A percentile compares a stretch with the other conserved stretches of the same genome.
phyloP scores from a whole-genome alignment of 2,329 filamentous ascomycete genomes.

The Ophiostoma novo-ulmi region DNA sequence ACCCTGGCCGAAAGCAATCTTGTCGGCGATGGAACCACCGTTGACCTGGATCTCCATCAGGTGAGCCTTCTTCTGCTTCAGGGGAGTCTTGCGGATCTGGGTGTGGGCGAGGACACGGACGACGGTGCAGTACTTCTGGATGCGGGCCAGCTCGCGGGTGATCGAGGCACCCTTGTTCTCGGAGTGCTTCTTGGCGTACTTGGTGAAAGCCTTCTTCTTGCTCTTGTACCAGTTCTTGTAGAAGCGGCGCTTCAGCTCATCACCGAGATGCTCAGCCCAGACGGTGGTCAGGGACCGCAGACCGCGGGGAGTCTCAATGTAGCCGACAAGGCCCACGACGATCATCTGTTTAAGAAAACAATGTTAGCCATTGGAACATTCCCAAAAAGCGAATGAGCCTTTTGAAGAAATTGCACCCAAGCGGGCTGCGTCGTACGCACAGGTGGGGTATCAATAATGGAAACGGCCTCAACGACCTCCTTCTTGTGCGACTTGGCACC shows the following conservation, averaged over 20 bases:
- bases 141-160: conserved; percentile 97
- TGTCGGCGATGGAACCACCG: conserved; percentile 90
- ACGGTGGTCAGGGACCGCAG: conserved; percentile 98
- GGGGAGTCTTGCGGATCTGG: conserved; percentile 96
- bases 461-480: conserved; percentile 85
- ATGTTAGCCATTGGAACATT: conserved; percentile 66
- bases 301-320: conserved; percentile 99
- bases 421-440: conserved; percentile 84
- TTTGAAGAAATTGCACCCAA: conserved; percentile 42
- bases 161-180: conserved; percentile 86
- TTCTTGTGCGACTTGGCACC: conserved; percentile 99
- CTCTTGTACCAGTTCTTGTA: conserved; percentile 99
- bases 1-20: conserved; percentile 91
- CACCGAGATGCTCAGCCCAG: conserved; percentile 98
- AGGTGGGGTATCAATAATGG: conserved; percentile 87
- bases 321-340: conserved; percentile 98
- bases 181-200: conserved; percentile 99
- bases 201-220: conserved; percentile 99
- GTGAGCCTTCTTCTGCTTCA: conserved; percentile 99
- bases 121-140: conserved; percentile 99
- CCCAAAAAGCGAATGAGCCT: conserved; percentile 17
- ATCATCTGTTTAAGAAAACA: conserved; percentile 71
- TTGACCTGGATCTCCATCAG: conserved; percentile 99
- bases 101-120: conserved; percentile 99
- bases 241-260: conserved; percentile 99